A percentile compares a stretch with the other conserved stretches of the same genome.
These are phyloP conservation scores for Colletotrichum aenigma DNA, from an alignment of 2,329 filamentous ascomycete genomes.

Conservation along the genomic window DNA sequence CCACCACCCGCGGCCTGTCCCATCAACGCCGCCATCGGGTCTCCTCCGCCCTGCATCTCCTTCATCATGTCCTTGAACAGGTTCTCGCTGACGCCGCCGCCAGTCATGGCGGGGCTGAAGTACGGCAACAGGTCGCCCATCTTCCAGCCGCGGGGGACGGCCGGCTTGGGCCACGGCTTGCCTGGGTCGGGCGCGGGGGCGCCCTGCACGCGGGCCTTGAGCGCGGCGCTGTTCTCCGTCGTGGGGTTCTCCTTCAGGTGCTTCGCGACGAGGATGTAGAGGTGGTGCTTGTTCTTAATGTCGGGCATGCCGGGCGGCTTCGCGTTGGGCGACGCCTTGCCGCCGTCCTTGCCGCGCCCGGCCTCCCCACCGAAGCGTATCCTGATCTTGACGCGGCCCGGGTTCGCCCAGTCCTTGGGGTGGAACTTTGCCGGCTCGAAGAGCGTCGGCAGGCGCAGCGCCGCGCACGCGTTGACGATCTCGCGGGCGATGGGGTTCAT, in stretches of 20 bases:
- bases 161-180: constrained; percentile 73
- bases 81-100: constrained; percentile 93
- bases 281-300: constrained; percentile 82
- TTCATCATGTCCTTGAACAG: constrained; percentile 97
- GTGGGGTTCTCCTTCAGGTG: constrained; percentile 82
- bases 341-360: constrained; percentile 54
- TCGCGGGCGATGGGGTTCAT: constrained; percentile 86
- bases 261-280: constrained; percentile 80
- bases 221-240: constrained; percentile 68
- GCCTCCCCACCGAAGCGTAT: constrained; percentile 18
- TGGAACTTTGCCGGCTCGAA: constrained; percentile 93
- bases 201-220: constrained; percentile 75
- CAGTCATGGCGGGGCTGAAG: constrained; percentile 87
- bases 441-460: constrained; percentile 72
- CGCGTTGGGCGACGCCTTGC: constrained; percentile 36
- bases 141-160: constrained; percentile 89
- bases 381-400: constrained; percentile 80
- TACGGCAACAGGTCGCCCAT: constrained; percentile 83
- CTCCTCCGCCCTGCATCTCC: constrained; percentile 72
- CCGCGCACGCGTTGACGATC: constrained; percentile 83
- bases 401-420: constrained; percentile 97
- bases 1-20: constrained; percentile 36
- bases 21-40: constrained; percentile 50
- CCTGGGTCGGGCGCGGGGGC: constrained; percentile 68
- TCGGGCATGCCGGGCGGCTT: constrained; percentile 40